phyloP scores from a whole-genome alignment of 345 rosid species.

The Brassica incana region DNA sequence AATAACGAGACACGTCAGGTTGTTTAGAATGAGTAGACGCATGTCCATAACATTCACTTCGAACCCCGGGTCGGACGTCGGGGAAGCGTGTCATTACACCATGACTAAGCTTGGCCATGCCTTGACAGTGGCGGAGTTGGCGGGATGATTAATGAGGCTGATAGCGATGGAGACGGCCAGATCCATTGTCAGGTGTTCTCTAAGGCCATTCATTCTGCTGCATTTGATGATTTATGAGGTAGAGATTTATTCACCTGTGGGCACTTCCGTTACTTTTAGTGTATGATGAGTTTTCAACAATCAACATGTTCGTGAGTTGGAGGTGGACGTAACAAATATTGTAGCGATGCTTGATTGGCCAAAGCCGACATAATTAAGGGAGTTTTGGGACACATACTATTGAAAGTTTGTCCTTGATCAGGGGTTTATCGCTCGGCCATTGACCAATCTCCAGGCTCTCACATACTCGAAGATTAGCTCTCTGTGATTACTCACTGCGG shows the following conservation, averaged over 20 bases:
- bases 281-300: neutral
- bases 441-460: neutral
- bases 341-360: neutral
- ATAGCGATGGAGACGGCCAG: slow-evolving; percentile 81
- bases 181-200: slow-evolving; percentile 75
- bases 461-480: neutral
- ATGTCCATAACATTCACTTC: no score
- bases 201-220: slow-evolving; percentile 75
- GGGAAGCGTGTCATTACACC: slow-evolving; percentile 4
- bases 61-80: no score
- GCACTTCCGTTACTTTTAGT: neutral
- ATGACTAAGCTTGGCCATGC: slow-evolving; percentile 85
- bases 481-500: neutral
- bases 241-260: slow-evolving; percentile 28
- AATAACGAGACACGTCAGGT: no score
- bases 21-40: no score
- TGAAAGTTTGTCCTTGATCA: neutral
- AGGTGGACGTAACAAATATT: neutral
- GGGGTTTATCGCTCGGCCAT: neutral
- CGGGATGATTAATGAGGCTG: slow-evolving; percentile 93
- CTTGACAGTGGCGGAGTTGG: slow-evolving; percentile 70
- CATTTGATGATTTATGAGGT: slow-evolving; percentile 78
- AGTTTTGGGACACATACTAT: neutral
- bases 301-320: no score
- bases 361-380: neutral